phyloP scores from a whole-genome alignment of 2,329 filamentous ascomycete genomes.

The Phialophora tarda region DNA sequence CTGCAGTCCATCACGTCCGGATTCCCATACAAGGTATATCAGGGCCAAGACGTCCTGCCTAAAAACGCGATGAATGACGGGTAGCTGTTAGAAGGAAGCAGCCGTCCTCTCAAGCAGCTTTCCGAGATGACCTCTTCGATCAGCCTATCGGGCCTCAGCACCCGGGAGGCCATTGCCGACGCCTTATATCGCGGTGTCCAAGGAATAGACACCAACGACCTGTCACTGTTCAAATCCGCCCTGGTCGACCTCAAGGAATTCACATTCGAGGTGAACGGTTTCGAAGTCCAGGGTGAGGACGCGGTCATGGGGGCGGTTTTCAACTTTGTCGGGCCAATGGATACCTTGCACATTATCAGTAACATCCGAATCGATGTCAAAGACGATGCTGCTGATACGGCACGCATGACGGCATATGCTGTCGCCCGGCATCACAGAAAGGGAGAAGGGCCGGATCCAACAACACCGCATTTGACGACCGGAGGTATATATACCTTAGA shows the following conservation, averaged over 20 bases:
- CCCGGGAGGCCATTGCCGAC: constrained; percentile 45
- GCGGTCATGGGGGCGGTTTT: constrained; percentile 33
- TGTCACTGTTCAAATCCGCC: constrained; percentile 43
- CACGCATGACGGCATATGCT: constrained; percentile 32
- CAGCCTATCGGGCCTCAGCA: constrained; percentile 33
- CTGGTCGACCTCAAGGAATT: constrained; percentile 40
- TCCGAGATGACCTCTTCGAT: constrained; percentile 12
- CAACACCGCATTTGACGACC: constrained; percentile 1
- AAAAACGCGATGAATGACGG: neutral
- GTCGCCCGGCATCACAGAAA: constrained; percentile 36
- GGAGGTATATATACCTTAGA: constrained; percentile 11
- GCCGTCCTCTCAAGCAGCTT: neutral
- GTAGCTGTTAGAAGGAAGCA: neutral
- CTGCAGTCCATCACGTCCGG: neutral
- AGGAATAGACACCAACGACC: constrained; percentile 42
- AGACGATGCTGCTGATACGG: constrained; percentile 23
- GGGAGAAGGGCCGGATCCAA: constrained; percentile 11
- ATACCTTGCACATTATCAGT: constrained; percentile 42
- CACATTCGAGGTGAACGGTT: constrained; percentile 34
- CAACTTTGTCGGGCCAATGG: constrained; percentile 31
- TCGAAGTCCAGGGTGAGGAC: constrained; percentile 39
- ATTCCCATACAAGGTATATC: neutral
- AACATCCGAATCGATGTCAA: constrained; percentile 39
- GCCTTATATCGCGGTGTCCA: constrained; percentile 42
- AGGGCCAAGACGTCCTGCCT: neutral